Evolutionary conservation across 2,329 filamentous ascomycete species (phyloP), one percentile per base, ranked within the genome.

Genomic region (Aspergillus felis): DNA sequence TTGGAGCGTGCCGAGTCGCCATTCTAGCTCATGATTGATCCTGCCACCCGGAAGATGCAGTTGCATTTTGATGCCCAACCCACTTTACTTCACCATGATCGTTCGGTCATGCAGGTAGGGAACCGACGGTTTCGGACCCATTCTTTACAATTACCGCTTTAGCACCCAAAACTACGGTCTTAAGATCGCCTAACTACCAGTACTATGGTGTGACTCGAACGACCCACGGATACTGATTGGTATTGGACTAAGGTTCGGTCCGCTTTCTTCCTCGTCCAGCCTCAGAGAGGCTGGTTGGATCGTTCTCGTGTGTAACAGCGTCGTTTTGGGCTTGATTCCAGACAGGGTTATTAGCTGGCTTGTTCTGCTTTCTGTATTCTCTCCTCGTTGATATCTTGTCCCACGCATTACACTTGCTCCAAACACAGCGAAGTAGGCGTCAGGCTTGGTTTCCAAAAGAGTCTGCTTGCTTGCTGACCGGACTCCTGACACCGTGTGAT

Each of bases 41-140:
- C 60, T 60, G 57, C 55, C 57, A 62, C 57, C 60, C 51, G 24
- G 51, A 61, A 57, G 29, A 57, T 54, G 56, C 49, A 55, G 53
- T 61, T 57, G 42, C n/a, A 22, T 47, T 47, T 47, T 68, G 65
- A 63, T 68, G 65, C 65, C 65, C 65, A 66, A 66, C 66, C 54
- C 54, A 53, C 17, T 12, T 35, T 51, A 51, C 46, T 51, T 41
- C 28, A 38, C 56, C 55, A 42, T 29, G 35, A 44, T 54, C 54
- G 61, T 61, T 64, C 55, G 60, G 24, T 53, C 38, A 44, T 57
- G 46, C 38, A 28, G 48, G 47, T 53, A 50, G 50, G 51, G 53
- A 42, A 55, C 56, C 38, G 49, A 60, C 46, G 54, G 41, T 32
- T 57, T 57, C 53, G 54, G 48, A 57, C 59, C 60, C 44, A 47